Evolutionary conservation across 208 protist genomes (phyloP).

Genomic region (Leptomonas pyrrhocoris): DNA sequence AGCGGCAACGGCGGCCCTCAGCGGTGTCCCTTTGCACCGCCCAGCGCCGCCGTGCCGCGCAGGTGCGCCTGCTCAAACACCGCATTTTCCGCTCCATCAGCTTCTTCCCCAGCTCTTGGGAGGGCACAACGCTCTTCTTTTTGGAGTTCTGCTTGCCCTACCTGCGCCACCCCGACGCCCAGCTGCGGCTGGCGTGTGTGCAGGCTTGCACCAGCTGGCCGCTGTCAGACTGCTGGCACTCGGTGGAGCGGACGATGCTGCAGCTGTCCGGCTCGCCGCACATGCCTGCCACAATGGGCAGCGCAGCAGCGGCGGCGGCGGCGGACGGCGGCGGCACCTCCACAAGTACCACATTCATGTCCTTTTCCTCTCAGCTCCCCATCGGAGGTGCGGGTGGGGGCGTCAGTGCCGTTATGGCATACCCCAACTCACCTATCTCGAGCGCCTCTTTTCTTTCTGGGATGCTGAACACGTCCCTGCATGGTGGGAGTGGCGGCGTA

Average conservation of each 20-base stretch:
- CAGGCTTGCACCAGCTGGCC: constrained; percentile 60
- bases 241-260: constrained; percentile 10
- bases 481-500: too few relatives aligned
- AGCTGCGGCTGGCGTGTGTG: constrained; percentile 66
- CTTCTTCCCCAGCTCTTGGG: constrained; percentile 58
- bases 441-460: background rate
- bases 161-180: constrained; percentile 56
- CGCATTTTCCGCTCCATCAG: constrained; percentile 72
- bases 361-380: background rate
- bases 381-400: background rate
- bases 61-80: constrained; percentile 44
- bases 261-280: background rate
- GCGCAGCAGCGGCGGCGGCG: background rate
- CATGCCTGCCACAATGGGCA: background rate
- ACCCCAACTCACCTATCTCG: background rate
- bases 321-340: background rate
- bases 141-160: constrained; percentile 76
- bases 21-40: background rate
- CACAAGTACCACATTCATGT: background rate
- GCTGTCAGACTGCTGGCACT: constrained; percentile 38
- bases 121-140: constrained; percentile 61
- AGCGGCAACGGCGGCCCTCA: constrained; percentile 1
- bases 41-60: constrained; percentile 18
- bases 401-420: too few relatives aligned
- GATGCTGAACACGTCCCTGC: background rate